Conservation (phyloP, 805 yeast genomes). For the Myxozyma sirexii region DNA sequence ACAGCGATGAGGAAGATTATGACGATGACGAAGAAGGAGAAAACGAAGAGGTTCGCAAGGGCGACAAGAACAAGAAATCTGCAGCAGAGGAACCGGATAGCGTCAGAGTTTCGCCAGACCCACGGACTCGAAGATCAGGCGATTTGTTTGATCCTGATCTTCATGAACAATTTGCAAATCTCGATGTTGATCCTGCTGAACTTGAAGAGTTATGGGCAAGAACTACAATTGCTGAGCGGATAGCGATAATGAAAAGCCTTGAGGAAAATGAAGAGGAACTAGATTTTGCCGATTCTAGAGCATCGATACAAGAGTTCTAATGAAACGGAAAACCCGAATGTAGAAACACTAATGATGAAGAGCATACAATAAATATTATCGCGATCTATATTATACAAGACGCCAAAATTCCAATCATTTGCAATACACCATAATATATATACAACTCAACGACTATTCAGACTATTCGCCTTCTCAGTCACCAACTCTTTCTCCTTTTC, state of each 20-base stretch:
- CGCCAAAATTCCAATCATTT: background rate
- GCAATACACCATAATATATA: background rate
- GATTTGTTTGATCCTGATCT: too few relatives aligned
- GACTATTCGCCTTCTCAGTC: background rate
- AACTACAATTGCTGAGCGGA: constrained; percentile 23
- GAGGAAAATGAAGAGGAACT: too few relatives aligned
- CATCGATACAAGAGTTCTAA: too few relatives aligned
- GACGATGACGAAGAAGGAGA: constrained; percentile 16
- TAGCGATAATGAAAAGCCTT: too few relatives aligned
- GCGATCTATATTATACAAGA: too few relatives aligned
- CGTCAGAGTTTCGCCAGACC: too few relatives aligned
- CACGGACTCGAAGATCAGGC: too few relatives aligned
- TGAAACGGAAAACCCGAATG: background rate
- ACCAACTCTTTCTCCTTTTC: constrained; percentile 3
- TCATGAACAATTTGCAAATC: constrained; percentile 21
- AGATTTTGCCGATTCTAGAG: too few relatives aligned
- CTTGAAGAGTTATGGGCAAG: constrained; percentile 30
- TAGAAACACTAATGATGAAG: background rate
- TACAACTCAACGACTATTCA: background rate
- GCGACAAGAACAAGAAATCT: too few relatives aligned
- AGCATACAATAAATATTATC: too few relatives aligned
- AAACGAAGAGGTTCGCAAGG: constrained; percentile 17
- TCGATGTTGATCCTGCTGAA: constrained; percentile 30
- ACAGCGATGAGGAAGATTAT: constrained; percentile 6
- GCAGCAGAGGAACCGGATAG: too few relatives aligned